Evolutionary conservation across 106 monocot species (phyloP).

Genomic region (Platanthera guangdongensis): DNA sequence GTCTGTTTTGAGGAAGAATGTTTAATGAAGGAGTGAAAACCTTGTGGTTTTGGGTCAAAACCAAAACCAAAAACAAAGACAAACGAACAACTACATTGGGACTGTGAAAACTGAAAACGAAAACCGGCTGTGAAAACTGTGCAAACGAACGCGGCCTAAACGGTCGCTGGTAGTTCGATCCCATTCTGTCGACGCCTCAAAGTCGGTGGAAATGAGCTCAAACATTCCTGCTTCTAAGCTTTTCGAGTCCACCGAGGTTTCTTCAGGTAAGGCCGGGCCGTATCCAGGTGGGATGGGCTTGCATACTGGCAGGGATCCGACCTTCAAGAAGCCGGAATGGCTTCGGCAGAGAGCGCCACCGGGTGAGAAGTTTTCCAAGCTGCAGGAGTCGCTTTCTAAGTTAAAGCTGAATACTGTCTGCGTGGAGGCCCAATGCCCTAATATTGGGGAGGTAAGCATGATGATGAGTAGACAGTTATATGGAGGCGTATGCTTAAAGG

Average conservation of each 20-base stretch:
- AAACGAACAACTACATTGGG: no score
- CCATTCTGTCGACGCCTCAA: conserved; percentile 12
- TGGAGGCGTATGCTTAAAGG: no score
- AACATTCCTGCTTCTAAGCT: conserved; percentile 12
- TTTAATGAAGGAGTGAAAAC: no score
- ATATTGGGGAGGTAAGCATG: conserved; percentile 77
- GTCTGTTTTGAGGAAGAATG: no score
- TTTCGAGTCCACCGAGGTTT: conserved; percentile 19
- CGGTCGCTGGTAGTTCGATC: conserved; percentile 14
- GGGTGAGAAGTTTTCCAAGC: conserved; percentile 65
- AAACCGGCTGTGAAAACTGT: no score
- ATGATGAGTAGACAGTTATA: not conserved
- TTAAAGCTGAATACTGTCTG: conserved; percentile 94
- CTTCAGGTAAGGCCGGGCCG: conserved; percentile 16
- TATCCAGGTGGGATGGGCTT: conserved; percentile 60
- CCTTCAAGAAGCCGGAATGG: conserved; percentile 46
- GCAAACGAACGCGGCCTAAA: no score
- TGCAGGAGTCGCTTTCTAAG: conserved; percentile 60
- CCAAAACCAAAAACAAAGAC: no score
- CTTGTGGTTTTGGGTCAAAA: no score
- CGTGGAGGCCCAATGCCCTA: conserved; percentile 95
- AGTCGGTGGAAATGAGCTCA: conserved; percentile 5
- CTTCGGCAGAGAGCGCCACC: conserved; percentile 86
- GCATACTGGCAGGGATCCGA: conserved; percentile 56
- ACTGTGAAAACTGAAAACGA: no score